phyloP scores from a whole-genome alignment of 1,139 yeast genomes.

The Hemisphaericaspora xylanilytica region DNA sequence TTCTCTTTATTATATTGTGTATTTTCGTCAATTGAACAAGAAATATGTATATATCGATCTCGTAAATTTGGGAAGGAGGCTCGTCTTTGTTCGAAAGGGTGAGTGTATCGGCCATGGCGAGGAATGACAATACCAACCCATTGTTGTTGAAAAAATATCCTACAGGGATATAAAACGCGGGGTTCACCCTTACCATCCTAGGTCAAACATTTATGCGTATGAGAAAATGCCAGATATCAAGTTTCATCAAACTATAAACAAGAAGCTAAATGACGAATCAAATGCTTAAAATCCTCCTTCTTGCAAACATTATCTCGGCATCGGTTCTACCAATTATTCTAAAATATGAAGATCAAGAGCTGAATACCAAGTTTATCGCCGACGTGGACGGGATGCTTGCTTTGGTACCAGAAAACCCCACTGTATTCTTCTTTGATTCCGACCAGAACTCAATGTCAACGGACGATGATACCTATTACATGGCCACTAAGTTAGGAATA shows the following conservation, averaged over 20 bases:
- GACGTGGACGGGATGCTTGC: slow-evolving; percentile 1
- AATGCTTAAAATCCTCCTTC: background rate
- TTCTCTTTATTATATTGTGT: background rate
- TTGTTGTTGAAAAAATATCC: too few species aligned
- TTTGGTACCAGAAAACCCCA: background rate
- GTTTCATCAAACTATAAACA: too few species aligned
- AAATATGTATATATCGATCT: too few species aligned
- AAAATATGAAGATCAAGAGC: background rate
- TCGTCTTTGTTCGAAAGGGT: too few species aligned
- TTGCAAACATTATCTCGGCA: background rate
- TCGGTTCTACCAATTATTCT: background rate
- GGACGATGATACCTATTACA: background rate
- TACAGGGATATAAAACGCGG: too few species aligned
- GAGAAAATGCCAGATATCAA: too few species aligned
- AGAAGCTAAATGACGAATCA: background rate
- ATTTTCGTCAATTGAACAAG: too few species aligned
- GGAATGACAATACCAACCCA: too few species aligned
- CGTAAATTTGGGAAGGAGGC: too few species aligned
- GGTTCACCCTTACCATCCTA: too few species aligned
- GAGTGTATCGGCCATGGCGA: too few species aligned
- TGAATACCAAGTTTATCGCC: background rate
- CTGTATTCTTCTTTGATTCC: background rate
- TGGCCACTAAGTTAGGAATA: background rate
- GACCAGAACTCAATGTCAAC: background rate
- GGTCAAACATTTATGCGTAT: too few species aligned